phyloP scores from a whole-genome alignment of 345 rosid genomes.

The Pistacia integerrima region DNA sequence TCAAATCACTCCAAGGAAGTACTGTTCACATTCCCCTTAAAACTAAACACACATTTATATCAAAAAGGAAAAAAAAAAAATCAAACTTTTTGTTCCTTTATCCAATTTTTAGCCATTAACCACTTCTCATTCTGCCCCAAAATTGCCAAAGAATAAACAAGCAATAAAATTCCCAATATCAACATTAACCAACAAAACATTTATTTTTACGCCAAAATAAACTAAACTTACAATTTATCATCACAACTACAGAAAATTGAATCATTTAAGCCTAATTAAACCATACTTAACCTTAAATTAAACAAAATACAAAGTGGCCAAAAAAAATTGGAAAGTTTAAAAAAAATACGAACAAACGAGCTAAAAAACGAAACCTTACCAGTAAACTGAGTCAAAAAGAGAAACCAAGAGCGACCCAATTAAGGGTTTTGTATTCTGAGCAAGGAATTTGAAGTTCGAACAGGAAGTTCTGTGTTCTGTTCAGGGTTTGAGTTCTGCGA shows the following conservation, averaged over 20 bases:
- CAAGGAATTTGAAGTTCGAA: conserved; percentile 7
- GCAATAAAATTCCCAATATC: background rate
- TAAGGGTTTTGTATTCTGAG: conserved; percentile 9
- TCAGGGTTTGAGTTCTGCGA: background rate
- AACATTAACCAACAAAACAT: background rate
- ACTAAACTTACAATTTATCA: background rate
- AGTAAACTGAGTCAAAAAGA: background rate
- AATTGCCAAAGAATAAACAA: background rate
- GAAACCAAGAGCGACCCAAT: background rate
- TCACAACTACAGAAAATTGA: background rate
- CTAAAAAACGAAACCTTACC: conserved; percentile 8
- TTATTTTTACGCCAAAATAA: background rate
- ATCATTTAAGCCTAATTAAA: conserved; percentile 1
- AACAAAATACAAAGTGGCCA: background rate
- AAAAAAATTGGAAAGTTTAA: background rate
- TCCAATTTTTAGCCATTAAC: background rate
- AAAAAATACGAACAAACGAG: background rate
- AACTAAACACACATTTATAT: too few relatives aligned
- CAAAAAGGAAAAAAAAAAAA: too few relatives aligned
- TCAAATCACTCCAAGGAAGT: background rate
- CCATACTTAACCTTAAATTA: background rate
- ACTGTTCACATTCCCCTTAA: background rate
- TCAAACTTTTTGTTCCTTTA: background rate
- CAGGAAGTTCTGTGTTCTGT: background rate
- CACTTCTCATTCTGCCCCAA: background rate